These are phyloP conservation scores for Metschnikowia gruessii DNA, from an alignment of 805 yeast genomes.

Conservation along the genomic window DNA sequence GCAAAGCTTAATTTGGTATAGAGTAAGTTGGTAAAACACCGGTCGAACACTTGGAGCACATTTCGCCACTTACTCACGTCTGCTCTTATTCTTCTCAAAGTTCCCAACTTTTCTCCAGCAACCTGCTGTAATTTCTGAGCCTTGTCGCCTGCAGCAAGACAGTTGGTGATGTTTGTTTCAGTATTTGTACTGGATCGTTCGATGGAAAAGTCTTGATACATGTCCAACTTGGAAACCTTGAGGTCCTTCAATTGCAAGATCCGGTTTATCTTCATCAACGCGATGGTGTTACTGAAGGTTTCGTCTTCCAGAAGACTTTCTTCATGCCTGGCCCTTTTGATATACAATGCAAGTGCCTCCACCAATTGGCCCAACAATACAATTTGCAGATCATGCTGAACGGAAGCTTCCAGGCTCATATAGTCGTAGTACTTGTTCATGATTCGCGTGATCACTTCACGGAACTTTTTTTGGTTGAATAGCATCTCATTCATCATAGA, in stretches of 20 bases:
- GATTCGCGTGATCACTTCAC: slow-evolving; percentile 6
- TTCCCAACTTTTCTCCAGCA: background rate
- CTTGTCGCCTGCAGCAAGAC: slow-evolving; percentile 1
- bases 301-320: slow-evolving; percentile 8
- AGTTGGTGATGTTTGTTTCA: slow-evolving; percentile 1
- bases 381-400: background rate
- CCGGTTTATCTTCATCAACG: slow-evolving; percentile 13
- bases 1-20: slow-evolving; percentile 2
- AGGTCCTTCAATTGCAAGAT: slow-evolving; percentile 10
- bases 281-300: slow-evolving; percentile 10
- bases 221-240: slow-evolving; percentile 2
- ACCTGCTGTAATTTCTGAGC: background rate
- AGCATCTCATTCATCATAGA: slow-evolving; percentile 8
- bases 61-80: background rate
- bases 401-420: background rate
- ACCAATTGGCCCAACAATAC: slow-evolving; percentile 4
- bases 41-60: background rate
- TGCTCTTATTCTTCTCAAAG: background rate
- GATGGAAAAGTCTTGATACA: slow-evolving; percentile 8
- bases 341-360: slow-evolving; percentile 5
- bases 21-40: background rate
- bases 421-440: slow-evolving; percentile 4
- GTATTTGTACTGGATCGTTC: background rate
- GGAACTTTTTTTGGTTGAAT: slow-evolving; percentile 5
- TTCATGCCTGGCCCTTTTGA: slow-evolving; percentile 1